Evolutionary conservation across 352 stramenopile genomes (phyloP), one percentile per base, ranked within the genome.

Genomic region (Phytophthora agathidicida): DNA sequence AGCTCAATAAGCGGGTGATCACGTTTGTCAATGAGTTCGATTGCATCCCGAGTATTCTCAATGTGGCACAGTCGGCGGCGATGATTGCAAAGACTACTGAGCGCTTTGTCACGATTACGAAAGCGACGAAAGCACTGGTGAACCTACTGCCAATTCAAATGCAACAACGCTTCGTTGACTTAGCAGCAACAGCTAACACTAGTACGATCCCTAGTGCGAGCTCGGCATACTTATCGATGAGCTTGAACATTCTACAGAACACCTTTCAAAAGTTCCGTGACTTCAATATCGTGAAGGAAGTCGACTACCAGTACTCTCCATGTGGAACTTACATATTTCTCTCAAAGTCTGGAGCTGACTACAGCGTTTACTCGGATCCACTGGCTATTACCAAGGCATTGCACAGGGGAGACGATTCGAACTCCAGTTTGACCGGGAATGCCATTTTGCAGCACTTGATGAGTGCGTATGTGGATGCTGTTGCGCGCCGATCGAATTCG

Each of bases 21-120:
- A 93, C 83, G 26, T 79, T 96, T 41, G 86, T 96, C 16, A 94
- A 96, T 54, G 85, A 96, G 55, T 81, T 86, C 47, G 86, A 96
- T 56, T 96, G 85, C 62, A 93, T 96, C 43, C 86, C 86, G 3
- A 83, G 82, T 20, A 88, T 96, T 52, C 60, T 94, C 22, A 93
- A 96, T 48, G 71, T 94, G 8, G 84, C 85, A 0, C 84, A 96
- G 43, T 88, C 83, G 16, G 72, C 86, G 0, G 74, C 85, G 3
- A 82, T 93, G 70, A 24, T 92, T 19, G 75, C 83, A 1, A 96
- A 92, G 56, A 94, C 85, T 2, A 90, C 84, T 1, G 82, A 91
- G 31, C 80, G 81, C 5, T 77, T 94, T 47, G 35, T 93, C 23
- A 88, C 85, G 16, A 91, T 96, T 59, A 84, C 80, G 16, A 91